A percentile compares a stretch with the other conserved stretches of the same genome.
Conservation (phyloP, 2,329 filamentous ascomycete genomes). For the Lasiodiplodia sp. region DNA sequence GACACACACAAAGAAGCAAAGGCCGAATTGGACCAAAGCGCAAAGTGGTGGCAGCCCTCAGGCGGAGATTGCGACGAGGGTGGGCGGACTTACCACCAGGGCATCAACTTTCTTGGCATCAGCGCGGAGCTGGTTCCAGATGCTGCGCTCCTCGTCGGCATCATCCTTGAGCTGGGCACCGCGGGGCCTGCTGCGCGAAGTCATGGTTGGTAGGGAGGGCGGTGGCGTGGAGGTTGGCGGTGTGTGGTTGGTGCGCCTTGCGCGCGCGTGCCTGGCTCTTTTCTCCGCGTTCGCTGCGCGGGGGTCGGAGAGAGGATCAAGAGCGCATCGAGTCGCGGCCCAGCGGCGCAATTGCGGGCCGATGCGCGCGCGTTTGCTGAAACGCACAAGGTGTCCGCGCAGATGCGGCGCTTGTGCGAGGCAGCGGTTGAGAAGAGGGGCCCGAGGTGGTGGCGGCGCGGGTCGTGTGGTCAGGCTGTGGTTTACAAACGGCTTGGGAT, state of each 20-base stretch:
- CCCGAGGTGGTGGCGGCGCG: background rate
- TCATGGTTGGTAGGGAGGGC: conserved; percentile 44
- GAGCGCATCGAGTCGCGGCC: conserved; percentile 8
- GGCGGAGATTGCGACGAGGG: background rate
- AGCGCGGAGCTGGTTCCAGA: conserved; percentile 57
- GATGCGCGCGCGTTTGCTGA: background rate
- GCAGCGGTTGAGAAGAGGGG: background rate
- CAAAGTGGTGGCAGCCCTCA: background rate
- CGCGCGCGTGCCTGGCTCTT: conserved; percentile 24
- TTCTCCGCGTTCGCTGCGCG: conserved; percentile 25
- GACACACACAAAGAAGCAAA: background rate
- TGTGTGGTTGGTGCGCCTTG: conserved; percentile 9
- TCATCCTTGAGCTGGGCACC: conserved; percentile 55
- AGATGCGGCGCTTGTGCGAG: background rate
- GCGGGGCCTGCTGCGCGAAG: conserved; percentile 54
- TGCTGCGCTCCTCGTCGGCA: conserved; percentile 57
- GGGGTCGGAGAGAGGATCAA: conserved; percentile 15
- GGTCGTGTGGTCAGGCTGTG: background rate
- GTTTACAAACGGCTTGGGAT: conserved; percentile 1
- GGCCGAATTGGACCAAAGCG: background rate
- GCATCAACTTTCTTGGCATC: conserved; percentile 55
- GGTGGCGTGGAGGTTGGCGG: background rate
- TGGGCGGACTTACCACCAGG: conserved; percentile 52
- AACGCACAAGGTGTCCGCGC: background rate
- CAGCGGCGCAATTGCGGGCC: background rate